These are phyloP conservation scores for Yamadazyma blattariae DNA, from an alignment of 1,139 yeast species.

Conservation along the genomic window DNA sequence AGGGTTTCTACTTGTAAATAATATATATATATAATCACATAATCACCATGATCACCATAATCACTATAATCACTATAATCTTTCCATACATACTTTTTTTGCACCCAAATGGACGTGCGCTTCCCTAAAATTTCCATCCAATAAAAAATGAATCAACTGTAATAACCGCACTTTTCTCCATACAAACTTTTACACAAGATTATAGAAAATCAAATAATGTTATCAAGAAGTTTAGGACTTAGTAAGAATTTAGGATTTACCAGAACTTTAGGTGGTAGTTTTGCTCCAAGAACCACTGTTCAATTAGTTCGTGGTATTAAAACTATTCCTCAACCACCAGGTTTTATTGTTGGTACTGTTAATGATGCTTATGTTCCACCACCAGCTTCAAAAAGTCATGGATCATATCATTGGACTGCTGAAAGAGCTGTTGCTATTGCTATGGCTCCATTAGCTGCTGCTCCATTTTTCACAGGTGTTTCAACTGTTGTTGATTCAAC, in stretches of 20 bases:
- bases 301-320: slow-evolving; percentile 26
- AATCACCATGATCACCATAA: too few relatives aligned
- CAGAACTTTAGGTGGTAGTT: slow-evolving; percentile 10
- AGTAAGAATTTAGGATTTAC: slow-evolving; percentile 11
- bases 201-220: neutral
- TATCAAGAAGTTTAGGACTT: slow-evolving; percentile 18
- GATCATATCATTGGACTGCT: slow-evolving; percentile 87
- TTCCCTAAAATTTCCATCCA: slow-evolving; percentile 2
- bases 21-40: too few relatives aligned
- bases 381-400: slow-evolving; percentile 58
- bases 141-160: slow-evolving; percentile 8
- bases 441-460: slow-evolving; percentile 68
- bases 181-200: neutral
- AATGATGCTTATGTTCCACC: slow-evolving; percentile 79
- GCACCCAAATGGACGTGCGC: slow-evolving; percentile 1
- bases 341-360: slow-evolving; percentile 67
- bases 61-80: neutral
- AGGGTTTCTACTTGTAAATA: slow-evolving; percentile 1
- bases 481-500: slow-evolving; percentile 66
- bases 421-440: slow-evolving; percentile 68
- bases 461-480: slow-evolving; percentile 61
- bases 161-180: slow-evolving; percentile 10
- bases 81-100: neutral
- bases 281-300: too few relatives aligned
- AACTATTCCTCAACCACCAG: slow-evolving; percentile 63